Evolutionary conservation across 179 eudicot species (phyloP).

Genomic region (Spinacia oleracea): DNA sequence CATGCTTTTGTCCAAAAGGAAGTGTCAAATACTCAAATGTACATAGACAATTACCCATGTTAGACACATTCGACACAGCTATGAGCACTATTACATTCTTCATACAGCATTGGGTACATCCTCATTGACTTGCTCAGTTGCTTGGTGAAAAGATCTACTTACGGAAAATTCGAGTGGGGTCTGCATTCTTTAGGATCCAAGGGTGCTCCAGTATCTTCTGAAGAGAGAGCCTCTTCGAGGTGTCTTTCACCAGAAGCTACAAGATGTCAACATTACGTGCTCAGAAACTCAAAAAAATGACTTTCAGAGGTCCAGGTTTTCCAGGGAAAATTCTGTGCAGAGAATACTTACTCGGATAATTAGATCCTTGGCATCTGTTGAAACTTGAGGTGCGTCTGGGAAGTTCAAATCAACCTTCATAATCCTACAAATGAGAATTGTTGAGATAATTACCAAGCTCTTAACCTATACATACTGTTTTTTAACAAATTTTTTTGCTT

Average conservation of each 20-base stretch:
- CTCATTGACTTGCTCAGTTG: background rate
- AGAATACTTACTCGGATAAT: conserved; percentile 55
- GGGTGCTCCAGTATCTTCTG: conserved; percentile 81
- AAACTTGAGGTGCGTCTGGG: conserved; percentile 62
- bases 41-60: background rate
- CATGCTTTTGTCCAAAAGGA: background rate
- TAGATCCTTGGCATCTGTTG: conserved; percentile 69
- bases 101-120: background rate
- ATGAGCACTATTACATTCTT: background rate
- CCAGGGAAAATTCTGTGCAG: conserved; percentile 6
- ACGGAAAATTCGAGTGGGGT: conserved; percentile 48
- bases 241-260: conserved; percentile 90
- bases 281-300: conserved; percentile 1
- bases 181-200: conserved; percentile 74
- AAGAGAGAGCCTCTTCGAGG: conserved; percentile 79
- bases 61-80: background rate
- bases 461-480: background rate
- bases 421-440: conserved; percentile 46
- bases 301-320: background rate
- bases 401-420: conserved; percentile 75
- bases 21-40: background rate
- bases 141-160: conserved; percentile 19
- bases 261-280: conserved; percentile 16
- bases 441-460: conserved; percentile 1
- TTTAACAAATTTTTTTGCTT: background rate